Conservation (phyloP, 176 grass and related monocot genomes). For the Olyra latifolia region DNA sequence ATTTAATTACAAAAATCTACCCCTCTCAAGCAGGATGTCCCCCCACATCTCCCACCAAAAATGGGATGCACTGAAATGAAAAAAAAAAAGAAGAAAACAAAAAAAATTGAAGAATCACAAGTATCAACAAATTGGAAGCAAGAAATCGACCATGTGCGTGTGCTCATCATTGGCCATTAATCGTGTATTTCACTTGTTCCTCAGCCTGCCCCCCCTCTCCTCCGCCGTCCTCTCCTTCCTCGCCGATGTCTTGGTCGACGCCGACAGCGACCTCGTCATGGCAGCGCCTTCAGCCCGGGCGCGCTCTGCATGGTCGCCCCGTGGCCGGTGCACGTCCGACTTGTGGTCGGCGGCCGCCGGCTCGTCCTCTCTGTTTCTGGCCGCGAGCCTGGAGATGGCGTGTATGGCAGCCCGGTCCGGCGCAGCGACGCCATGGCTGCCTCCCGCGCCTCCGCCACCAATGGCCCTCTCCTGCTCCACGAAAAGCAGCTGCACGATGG, state of each 20-base stretch:
- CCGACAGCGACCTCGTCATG: constrained; percentile 48
- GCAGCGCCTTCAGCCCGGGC: neutral
- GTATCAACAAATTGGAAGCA: constrained; percentile 45
- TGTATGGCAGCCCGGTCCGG: constrained; percentile 7
- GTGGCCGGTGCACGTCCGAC: constrained; percentile 40
- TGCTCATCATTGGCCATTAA: neutral
- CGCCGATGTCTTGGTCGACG: constrained; percentile 26
- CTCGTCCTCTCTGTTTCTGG: constrained; percentile 35
- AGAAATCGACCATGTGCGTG: neutral
- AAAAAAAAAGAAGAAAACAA: neutral
- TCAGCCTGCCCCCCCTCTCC: constrained; percentile 46
- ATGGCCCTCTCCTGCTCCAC: constrained; percentile 71
- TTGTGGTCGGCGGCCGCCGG: constrained; percentile 25
- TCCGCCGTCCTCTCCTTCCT: constrained; percentile 49
- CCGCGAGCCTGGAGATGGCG: constrained; percentile 2
- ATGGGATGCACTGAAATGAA: constrained; percentile 35
- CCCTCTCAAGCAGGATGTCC: constrained; percentile 12
- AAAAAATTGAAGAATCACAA: constrained; percentile 37
- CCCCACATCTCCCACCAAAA: constrained; percentile 42
- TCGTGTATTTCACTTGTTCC: constrained; percentile 36
- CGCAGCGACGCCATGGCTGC: constrained; percentile 20
- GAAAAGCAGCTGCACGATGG: constrained; percentile 91
- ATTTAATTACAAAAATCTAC: constrained; percentile 53
- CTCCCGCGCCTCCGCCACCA: neutral
- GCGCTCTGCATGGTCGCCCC: constrained; percentile 16